Evolutionary conservation across 1,284 basidiomycete genomes (phyloP).

Genomic region (Volvariella surrecta): DNA sequence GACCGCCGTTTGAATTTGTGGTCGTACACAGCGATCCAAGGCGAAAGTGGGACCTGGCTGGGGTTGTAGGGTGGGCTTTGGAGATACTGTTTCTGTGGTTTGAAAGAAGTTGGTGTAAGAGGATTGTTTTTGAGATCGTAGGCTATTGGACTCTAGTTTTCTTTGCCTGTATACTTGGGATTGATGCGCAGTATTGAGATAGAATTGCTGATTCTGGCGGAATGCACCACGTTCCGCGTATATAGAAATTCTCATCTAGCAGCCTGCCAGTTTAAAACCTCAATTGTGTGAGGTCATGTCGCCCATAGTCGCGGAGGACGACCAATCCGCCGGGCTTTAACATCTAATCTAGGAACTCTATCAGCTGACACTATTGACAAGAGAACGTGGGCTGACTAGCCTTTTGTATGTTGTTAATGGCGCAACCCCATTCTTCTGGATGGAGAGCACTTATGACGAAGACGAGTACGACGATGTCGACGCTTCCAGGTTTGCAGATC

Average conservation of each 20-base stretch:
- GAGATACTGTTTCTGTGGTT: too few species aligned
- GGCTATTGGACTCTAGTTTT: too few species aligned
- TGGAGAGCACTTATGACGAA: slow-evolving; percentile 95
- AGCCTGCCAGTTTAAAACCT: slow-evolving; percentile 86
- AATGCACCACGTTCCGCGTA: too few species aligned
- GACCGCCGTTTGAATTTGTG: too few species aligned
- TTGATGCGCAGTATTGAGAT: too few species aligned
- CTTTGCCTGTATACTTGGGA: too few species aligned
- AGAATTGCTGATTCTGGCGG: too few species aligned
- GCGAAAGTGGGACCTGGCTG: too few species aligned
- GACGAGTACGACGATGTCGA: slow-evolving; percentile 89
- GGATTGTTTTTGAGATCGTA: too few species aligned
- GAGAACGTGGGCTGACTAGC: slow-evolving; percentile 29
- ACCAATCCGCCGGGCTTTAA: slow-evolving; percentile 86
- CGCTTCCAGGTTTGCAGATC: slow-evolving; percentile 54
- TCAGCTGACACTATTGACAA: neutral
- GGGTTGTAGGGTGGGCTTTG: too few species aligned
- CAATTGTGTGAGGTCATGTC: slow-evolving; percentile 91
- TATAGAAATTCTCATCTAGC: slow-evolving; percentile 90
- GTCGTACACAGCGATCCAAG: too few species aligned
- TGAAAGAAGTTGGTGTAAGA: too few species aligned
- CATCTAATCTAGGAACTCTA: slow-evolving; percentile 39
- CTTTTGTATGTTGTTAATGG: slow-evolving; percentile 77
- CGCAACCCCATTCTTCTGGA: slow-evolving; percentile 86
- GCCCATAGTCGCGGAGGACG: slow-evolving; percentile 90